Conservation (phyloP, 108 stramenopile genomes). For the Nannochloropsis salina region DNA sequence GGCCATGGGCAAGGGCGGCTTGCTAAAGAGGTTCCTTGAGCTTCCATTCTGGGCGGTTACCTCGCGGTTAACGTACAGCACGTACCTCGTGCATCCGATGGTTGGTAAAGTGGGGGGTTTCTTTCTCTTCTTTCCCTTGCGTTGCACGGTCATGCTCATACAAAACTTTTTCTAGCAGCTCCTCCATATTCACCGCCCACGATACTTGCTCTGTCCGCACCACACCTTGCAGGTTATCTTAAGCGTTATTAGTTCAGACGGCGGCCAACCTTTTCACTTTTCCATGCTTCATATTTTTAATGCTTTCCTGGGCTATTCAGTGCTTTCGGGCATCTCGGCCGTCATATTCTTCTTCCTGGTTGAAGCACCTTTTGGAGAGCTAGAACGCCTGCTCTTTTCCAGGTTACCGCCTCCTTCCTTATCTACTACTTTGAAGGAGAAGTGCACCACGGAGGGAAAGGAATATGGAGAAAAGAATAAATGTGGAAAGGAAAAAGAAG, state of each 20-base stretch:
- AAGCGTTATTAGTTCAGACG: neutral
- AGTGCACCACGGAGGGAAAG: neutral
- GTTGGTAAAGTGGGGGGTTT: neutral
- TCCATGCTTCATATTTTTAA: conserved; percentile 15
- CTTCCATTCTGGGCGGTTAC: conserved; percentile 16
- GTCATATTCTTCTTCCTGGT: neutral
- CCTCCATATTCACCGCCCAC: too few relatives aligned
- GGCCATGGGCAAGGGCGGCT: neutral
- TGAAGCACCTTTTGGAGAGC: neutral
- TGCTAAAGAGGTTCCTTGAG: neutral
- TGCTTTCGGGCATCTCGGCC: neutral
- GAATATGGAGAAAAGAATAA: neutral
- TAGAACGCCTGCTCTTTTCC: neutral
- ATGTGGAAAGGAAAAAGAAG: neutral
- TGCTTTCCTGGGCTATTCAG: neutral
- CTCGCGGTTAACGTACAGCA: neutral
- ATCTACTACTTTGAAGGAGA: neutral
- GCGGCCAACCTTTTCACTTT: conserved; percentile 16
- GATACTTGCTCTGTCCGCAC: neutral
- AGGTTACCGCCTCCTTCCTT: neutral
- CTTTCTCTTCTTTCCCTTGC: too few relatives aligned
- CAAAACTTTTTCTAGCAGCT: too few relatives aligned
- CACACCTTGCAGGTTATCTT: neutral
- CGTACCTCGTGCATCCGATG: neutral
- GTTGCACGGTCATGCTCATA: too few relatives aligned